Evolutionary conservation across 169 alveolate genomes (phyloP).

Genomic region (Amoebophrya sp.): DNA sequence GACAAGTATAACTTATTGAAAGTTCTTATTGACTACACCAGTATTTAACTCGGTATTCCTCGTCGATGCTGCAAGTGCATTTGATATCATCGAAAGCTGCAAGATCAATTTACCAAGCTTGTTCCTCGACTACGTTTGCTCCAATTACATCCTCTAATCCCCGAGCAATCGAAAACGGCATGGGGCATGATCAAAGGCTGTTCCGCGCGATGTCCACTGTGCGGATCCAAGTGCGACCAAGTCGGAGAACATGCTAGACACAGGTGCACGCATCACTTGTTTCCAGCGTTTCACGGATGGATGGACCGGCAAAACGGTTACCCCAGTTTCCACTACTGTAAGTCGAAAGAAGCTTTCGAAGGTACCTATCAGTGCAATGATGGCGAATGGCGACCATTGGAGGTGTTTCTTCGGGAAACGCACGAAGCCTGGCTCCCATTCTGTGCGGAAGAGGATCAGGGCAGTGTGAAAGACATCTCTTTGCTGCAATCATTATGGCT

Average conservation of each 20-base stretch:
- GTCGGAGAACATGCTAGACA: neutral
- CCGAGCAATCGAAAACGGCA: neutral
- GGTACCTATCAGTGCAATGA: neutral
- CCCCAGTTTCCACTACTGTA: neutral
- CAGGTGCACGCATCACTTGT: neutral
- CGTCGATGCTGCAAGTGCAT: too few relatives aligned
- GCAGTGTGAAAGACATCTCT: neutral
- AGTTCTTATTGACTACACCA: too few relatives aligned
- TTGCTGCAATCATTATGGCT: neutral
- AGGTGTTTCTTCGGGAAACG: neutral
- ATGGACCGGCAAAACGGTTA: neutral
- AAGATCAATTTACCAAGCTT: too few relatives aligned
- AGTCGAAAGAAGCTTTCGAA: neutral
- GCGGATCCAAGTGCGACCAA: neutral
- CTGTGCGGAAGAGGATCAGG: neutral
- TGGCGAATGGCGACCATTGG: neutral
- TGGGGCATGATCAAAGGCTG: neutral
- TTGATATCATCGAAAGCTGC: too few relatives aligned
- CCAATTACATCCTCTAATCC: too few relatives aligned
- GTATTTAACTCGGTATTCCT: too few relatives aligned
- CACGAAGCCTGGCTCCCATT: neutral
- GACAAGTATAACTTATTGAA: too few relatives aligned
- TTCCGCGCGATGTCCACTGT: neutral
- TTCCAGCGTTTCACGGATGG: neutral
- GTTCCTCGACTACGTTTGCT: too few relatives aligned